A percentile compares a stretch with the other conserved stretches of the same genome.
Conservation (phyloP, 805 yeast genomes). For the Myxozyma neotropica region DNA sequence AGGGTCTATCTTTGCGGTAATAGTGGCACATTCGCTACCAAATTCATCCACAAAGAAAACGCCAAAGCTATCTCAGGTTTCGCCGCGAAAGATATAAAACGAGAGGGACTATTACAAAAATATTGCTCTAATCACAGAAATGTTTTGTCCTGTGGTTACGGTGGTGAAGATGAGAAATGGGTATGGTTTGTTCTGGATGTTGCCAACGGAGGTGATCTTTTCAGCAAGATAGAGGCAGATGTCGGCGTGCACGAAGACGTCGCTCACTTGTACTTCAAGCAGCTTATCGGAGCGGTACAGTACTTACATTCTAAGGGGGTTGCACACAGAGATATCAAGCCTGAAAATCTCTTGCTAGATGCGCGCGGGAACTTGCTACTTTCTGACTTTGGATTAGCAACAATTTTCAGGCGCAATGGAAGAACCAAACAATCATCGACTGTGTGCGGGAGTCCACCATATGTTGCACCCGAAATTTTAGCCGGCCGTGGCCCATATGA, state of each 20-base stretch:
- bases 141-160: slow-evolving; percentile 56
- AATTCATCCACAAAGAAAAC: slow-evolving; percentile 50
- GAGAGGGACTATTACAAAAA: slow-evolving; percentile 63
- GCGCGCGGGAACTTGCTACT: slow-evolving; percentile 65
- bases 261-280: slow-evolving; percentile 70
- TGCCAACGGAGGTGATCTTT: slow-evolving; percentile 74
- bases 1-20: slow-evolving; percentile 55
- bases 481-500: slow-evolving; percentile 51
- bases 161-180: slow-evolving; percentile 59
- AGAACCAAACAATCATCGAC: slow-evolving; percentile 51
- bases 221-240: slow-evolving; percentile 79
- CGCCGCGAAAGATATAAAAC: slow-evolving; percentile 46
- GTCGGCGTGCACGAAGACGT: slow-evolving; percentile 66
- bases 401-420: slow-evolving; percentile 58
- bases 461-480: slow-evolving; percentile 74
- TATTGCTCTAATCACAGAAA: slow-evolving; percentile 60
- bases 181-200: slow-evolving; percentile 68
- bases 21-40: slow-evolving; percentile 55
- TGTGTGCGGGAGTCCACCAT: slow-evolving; percentile 74
- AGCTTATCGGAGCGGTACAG: slow-evolving; percentile 60
- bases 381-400: slow-evolving; percentile 79
- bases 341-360: slow-evolving; percentile 68
- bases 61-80: slow-evolving; percentile 36
- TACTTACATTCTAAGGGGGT: slow-evolving; percentile 66
- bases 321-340: slow-evolving; percentile 69